Evolutionary conservation across 2,329 filamentous ascomycete genomes (phyloP), one percentile per base, ranked within the genome.

Genomic region (Colletotrichum abscissum): DNA sequence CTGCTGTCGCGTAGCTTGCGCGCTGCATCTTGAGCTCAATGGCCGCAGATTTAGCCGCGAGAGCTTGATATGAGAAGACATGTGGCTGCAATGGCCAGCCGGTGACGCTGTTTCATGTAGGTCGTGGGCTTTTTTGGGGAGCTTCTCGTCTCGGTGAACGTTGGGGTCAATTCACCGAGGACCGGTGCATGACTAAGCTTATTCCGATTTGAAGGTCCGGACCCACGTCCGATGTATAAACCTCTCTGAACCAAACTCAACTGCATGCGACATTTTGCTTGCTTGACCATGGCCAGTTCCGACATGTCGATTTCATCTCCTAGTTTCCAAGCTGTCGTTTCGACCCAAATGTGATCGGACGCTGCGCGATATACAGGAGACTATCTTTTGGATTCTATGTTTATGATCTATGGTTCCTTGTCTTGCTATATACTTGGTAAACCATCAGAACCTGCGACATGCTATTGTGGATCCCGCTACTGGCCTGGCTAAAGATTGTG

Each of bases 21-120:
- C 22, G 22, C 26, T 54, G 30, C 19, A 16, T 26, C 12, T 63
- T 24, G 35, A 46, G n/a, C 58, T 26, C 26, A 56, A 22, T 8
- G 63, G 26, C 59, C 73, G 73, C n/a, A 69, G 65, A 35, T 42
- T 58, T 33, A 68, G 19, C 19, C 73, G 74, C 52, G 66, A 73
- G 28, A 75, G 66, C 30, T 69, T 75, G 14, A 62, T 69, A 68
- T 75, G 66, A 33, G 69, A 72, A 60, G 73, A 75, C 74, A 75
- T 75, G 73, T 22, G 62, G 65, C n/a, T 38, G 35, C 55, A 33
- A 38, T 52, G 71, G 42, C 67, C 67, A 33, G 35, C 67, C 9
- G 63, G 19, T 64, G 58, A 62, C 14, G 60, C 9, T 70, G 60
- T 46, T 70, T 52, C 30, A 26, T 54, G 42, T 2, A 24, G 42